These are phyloP conservation scores for Sicyos edulis DNA, from an alignment of 306 rosid genomes.

Conservation along the genomic window DNA sequence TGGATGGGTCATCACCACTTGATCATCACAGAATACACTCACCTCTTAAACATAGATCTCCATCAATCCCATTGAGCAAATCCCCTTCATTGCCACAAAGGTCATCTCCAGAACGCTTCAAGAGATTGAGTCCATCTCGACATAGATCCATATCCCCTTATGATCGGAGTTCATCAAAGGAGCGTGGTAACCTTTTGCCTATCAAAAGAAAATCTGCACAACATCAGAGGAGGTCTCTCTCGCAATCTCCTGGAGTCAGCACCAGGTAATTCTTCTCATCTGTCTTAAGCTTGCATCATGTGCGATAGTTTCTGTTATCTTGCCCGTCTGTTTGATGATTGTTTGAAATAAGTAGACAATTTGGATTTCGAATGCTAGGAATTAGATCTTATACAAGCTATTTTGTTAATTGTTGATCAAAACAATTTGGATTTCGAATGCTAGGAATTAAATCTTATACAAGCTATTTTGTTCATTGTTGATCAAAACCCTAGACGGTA, in stretches of 20 bases:
- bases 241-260: constrained; percentile 31
- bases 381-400: background rate
- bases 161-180: constrained; percentile 44
- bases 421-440: background rate
- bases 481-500: background rate
- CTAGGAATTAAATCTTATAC: background rate
- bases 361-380: background rate
- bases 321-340: background rate
- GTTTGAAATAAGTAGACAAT: background rate
- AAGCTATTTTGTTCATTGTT: constrained; percentile 1
- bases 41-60: constrained; percentile 17
- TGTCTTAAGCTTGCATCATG: constrained; percentile 1
- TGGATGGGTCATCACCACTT: constrained; percentile 30
- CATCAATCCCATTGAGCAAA: constrained; percentile 11
- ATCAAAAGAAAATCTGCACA: constrained; percentile 30
- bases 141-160: constrained; percentile 42
- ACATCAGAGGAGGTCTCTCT: constrained; percentile 34
- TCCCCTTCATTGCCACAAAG: constrained; percentile 26
- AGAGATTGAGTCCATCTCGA: constrained; percentile 42
- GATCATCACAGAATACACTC: constrained; percentile 14
- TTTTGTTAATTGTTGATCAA: background rate
- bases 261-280: constrained; percentile 38
- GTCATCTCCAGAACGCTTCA: constrained; percentile 35
- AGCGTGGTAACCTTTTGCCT: constrained; percentile 39
- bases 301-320: background rate